These are phyloP conservation scores for Fusarium setosum DNA, from an alignment of 2,329 filamentous ascomycete genomes.

Conservation along the genomic window DNA sequence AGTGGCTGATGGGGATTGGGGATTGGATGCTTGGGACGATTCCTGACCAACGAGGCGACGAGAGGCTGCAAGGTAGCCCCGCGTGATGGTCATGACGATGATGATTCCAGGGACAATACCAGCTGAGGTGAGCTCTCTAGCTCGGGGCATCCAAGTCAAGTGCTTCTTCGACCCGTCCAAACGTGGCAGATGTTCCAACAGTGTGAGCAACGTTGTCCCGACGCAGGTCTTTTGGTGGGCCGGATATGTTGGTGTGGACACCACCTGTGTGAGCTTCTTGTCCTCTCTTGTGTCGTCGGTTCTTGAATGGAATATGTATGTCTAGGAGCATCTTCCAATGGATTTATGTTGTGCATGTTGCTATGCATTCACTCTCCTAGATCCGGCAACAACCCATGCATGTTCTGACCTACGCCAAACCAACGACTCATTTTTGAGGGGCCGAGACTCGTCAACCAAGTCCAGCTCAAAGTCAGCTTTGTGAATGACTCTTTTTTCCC, in stretches of 20 bases:
- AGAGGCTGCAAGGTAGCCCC: slow-evolving; percentile 13
- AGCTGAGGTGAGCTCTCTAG: slow-evolving; percentile 4
- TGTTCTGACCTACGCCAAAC: slow-evolving; percentile 11
- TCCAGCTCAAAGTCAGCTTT: background rate
- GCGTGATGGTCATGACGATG: slow-evolving; percentile 8
- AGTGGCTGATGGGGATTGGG: slow-evolving; percentile 6
- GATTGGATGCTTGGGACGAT: slow-evolving; percentile 10
- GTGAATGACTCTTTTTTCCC: slow-evolving; percentile 22
- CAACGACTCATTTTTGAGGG: slow-evolving; percentile 4
- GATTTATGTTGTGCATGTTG: slow-evolving; percentile 41
- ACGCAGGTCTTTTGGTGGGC: slow-evolving; percentile 17
- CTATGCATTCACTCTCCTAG: slow-evolving; percentile 32
- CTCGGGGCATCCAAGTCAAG: slow-evolving; percentile 11
- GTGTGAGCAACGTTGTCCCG: slow-evolving; percentile 32
- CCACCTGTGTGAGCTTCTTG: slow-evolving; percentile 8
- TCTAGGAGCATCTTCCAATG: slow-evolving; percentile 19
- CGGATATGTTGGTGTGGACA: slow-evolving; percentile 13
- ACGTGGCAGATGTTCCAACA: slow-evolving; percentile 33
- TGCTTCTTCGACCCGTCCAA: background rate
- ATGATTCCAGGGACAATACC: background rate
- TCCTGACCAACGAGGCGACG: background rate
- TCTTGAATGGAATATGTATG: slow-evolving; percentile 11
- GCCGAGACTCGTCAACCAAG: background rate
- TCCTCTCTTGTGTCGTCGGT: slow-evolving; percentile 12
- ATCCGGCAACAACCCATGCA: slow-evolving; percentile 28